Conservation (phyloP, 805 yeast species). For the Clavispora fructus region DNA sequence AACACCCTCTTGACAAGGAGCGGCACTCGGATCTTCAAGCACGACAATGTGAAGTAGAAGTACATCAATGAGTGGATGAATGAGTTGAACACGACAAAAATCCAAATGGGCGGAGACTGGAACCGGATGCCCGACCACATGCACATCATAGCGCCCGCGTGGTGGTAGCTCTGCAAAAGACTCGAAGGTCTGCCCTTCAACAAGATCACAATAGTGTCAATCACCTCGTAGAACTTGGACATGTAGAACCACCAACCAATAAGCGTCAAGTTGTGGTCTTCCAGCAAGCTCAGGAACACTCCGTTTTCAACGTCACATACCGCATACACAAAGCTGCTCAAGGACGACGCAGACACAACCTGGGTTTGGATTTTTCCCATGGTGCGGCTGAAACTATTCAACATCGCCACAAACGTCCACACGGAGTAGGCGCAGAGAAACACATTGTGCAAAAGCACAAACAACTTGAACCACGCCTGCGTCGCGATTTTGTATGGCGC, state of each 20-base stretch:
- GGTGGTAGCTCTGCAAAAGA: slow-evolving; percentile 68
- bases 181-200: slow-evolving; percentile 65
- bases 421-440: slow-evolving; percentile 60
- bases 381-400: slow-evolving; percentile 42
- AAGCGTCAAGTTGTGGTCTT: slow-evolving; percentile 39
- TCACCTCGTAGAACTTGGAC: slow-evolving; percentile 66
- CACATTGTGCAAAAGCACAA: slow-evolving; percentile 58
- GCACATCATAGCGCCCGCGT: slow-evolving; percentile 74
- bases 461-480: slow-evolving; percentile 40
- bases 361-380: slow-evolving; percentile 15
- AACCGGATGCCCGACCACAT: slow-evolving; percentile 77
- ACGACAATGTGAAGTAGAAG: slow-evolving; percentile 58
- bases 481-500: slow-evolving; percentile 50
- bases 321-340: slow-evolving; percentile 52
- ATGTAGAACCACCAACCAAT: slow-evolving; percentile 65
- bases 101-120: slow-evolving; percentile 74
- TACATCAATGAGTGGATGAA: slow-evolving; percentile 74
- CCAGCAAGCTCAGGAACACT: slow-evolving; percentile 37
- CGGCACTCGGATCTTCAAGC: slow-evolving; percentile 57
- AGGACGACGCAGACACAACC: slow-evolving; percentile 15
- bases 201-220: slow-evolving; percentile 63
- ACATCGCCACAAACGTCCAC: slow-evolving; percentile 70
- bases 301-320: slow-evolving; percentile 59
- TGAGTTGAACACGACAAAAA: slow-evolving; percentile 75
- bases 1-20: slow-evolving; percentile 49